phyloP scores from a whole-genome alignment of 2,329 filamentous ascomycete species.

The Colletotrichum chrysophilum region DNA sequence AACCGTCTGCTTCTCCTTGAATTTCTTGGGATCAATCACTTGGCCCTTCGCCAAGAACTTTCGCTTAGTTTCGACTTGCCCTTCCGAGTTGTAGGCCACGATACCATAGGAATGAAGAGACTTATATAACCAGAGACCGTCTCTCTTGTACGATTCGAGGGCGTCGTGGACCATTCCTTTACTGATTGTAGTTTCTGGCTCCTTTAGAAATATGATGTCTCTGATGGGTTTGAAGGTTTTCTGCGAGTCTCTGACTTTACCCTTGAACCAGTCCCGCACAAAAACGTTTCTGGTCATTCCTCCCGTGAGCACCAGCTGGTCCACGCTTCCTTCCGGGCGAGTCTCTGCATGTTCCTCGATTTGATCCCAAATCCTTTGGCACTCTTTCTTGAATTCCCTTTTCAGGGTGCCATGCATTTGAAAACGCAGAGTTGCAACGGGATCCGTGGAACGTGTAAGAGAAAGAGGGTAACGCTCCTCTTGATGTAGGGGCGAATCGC shows the following conservation, averaged over 20 bases:
- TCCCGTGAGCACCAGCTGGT: background rate
- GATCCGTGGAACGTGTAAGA: accelerated
- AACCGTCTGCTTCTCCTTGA: background rate
- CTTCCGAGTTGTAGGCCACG: too few species aligned
- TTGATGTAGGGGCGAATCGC: too few species aligned
- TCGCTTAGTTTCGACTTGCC: too few species aligned
- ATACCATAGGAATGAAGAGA: accelerated
- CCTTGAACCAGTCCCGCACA: too few species aligned
- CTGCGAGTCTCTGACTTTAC: too few species aligned
- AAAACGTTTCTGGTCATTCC: background rate
- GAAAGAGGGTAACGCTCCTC: too few species aligned
- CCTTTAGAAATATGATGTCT: accelerated
- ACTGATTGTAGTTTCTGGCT: accelerated
- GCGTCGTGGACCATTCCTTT: background rate
- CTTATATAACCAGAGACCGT: background rate
- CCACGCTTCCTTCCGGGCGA: accelerated
- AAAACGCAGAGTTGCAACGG: too few species aligned
- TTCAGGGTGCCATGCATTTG: accelerated
- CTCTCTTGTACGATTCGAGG: background rate
- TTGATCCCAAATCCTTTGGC: accelerated
- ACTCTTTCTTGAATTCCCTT: too few species aligned
- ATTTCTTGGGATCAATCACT: background rate
- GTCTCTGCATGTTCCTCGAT: too few species aligned
- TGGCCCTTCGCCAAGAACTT: too few species aligned
- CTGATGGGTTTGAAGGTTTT: too few species aligned